These are phyloP conservation scores for Tilletiopsis washingtonensis DNA, from an alignment of 1,284 basidiomycete genomes.

Conservation along the genomic window DNA sequence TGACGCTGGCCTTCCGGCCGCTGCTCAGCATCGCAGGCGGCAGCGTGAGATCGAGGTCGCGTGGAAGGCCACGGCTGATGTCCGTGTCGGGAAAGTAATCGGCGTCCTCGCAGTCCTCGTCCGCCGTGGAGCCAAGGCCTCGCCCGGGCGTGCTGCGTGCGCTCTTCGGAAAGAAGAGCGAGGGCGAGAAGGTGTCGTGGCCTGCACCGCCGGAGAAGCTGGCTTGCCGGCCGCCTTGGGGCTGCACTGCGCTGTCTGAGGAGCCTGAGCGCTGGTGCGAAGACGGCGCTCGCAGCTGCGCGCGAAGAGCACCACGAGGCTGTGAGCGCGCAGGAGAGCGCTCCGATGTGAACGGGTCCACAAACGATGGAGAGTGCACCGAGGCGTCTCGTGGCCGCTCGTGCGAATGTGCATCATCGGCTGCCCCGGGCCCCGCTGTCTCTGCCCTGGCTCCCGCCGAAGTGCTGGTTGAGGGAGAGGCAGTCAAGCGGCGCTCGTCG, in stretches of 20 bases:
- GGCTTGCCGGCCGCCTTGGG: not conserved
- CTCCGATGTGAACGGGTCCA: too few relatives aligned
- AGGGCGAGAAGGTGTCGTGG: not conserved
- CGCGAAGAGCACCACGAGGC: too few relatives aligned
- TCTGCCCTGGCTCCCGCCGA: too few relatives aligned
- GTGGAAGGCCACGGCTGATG: not conserved
- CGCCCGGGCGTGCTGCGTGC: slow-evolving; percentile 25
- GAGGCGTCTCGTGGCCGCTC: too few relatives aligned
- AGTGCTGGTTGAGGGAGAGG: too few relatives aligned
- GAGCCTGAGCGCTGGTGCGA: slow-evolving; percentile 14
- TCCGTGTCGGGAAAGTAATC: slow-evolving; percentile 1
- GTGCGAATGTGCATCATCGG: too few relatives aligned
- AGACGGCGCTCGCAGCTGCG: too few relatives aligned
- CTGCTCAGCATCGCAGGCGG: slow-evolving; percentile 31
- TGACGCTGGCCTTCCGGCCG: slow-evolving; percentile 38
- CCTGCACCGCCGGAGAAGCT: not conserved
- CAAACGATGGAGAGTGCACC: too few relatives aligned
- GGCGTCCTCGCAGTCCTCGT: slow-evolving; percentile 10
- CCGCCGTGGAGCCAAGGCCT: slow-evolving; percentile 3
- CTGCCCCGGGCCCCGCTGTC: too few relatives aligned
- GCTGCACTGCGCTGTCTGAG: slow-evolving; percentile 13
- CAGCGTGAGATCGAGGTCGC: slow-evolving; percentile 14
- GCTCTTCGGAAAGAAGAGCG: slow-evolving; percentile 7
- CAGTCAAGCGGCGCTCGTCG: too few relatives aligned
- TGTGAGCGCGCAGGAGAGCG: too few relatives aligned